These are phyloP conservation scores for Lactarius sp. DNA, from an alignment of 768 basidiomycete genomes.

Conservation along the genomic window DNA sequence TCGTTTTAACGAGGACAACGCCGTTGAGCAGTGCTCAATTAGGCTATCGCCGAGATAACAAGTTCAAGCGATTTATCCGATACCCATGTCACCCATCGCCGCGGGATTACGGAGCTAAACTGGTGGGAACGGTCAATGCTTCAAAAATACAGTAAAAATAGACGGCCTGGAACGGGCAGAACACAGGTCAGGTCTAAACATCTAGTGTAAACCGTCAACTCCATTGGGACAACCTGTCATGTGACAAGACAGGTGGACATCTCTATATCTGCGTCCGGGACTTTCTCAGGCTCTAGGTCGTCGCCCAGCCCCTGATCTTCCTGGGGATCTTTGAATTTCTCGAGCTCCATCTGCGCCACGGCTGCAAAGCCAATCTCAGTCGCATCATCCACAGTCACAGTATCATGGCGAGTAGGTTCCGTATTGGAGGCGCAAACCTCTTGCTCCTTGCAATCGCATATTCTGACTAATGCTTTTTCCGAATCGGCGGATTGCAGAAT, in stretches of 20 bases:
- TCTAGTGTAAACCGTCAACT: conserved; percentile 4
- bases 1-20: not conserved
- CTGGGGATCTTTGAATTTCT: conserved; percentile 13
- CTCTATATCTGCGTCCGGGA: not conserved
- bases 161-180: too few species aligned
- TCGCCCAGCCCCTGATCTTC: conserved; percentile 25
- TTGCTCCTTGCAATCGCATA: conserved; percentile 40
- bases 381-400: conserved; percentile 37
- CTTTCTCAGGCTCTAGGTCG: conserved; percentile 4
- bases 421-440: conserved; percentile 20
- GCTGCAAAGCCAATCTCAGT: conserved; percentile 49
- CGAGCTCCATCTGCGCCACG: conserved; percentile 34
- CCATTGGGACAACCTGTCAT: not conserved
- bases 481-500: conserved; percentile 46
- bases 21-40: not conserved
- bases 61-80: not conserved
- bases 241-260: not conserved
- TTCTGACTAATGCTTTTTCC: conserved; percentile 39
- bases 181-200: not conserved
- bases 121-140: not conserved
- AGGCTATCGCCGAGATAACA: conserved; percentile 5
- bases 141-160: not conserved
- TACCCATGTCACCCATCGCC: not conserved
- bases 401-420: conserved; percentile 2
- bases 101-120: not conserved